Evolutionary conservation across 2,329 filamentous ascomycete species (phyloP).

Genomic region (Alternaria arborescens): DNA sequence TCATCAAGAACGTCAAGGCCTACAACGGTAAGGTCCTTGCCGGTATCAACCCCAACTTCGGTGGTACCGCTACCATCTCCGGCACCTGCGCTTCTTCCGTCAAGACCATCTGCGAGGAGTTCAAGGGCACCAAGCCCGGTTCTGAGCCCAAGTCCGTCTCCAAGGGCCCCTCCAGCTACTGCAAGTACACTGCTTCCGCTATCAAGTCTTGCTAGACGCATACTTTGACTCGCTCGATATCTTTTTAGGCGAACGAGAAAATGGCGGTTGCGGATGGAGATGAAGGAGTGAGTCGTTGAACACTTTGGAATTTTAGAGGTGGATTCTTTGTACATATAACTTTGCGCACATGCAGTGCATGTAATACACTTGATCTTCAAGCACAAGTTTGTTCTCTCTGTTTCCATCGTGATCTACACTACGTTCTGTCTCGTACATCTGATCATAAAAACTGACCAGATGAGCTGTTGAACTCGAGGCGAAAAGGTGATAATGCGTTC

Average conservation of each 20-base stretch:
- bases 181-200: conserved; percentile 45
- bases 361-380: conserved; percentile 15
- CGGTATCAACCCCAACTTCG: conserved; percentile 63
- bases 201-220: conserved; percentile 41
- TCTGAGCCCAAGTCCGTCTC: conserved; percentile 40
- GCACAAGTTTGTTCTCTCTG: neutral
- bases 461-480: neutral
- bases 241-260: neutral
- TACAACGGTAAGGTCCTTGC: conserved; percentile 55
- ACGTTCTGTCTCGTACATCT: neutral
- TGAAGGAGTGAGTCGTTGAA: conserved; percentile 1
- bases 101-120: conserved; percentile 49
- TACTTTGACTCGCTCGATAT: neutral
- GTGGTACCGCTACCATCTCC: conserved; percentile 58
- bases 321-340: conserved; percentile 33
- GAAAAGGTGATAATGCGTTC: neutral
- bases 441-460: neutral
- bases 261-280: neutral
- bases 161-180: conserved; percentile 40
- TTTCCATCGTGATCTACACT: neutral
- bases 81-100: conserved; percentile 38
- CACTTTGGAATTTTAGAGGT: conserved; percentile 15
- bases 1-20: conserved; percentile 57
- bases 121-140: conserved; percentile 42
- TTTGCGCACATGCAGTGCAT: conserved; percentile 23